Percentiles rank a stretch among this genome's conserved stretches.
These are phyloP conservation scores for Sporothrix curviconia DNA, from an alignment of 2,329 filamentous ascomycete genomes.

Conservation along the genomic window DNA sequence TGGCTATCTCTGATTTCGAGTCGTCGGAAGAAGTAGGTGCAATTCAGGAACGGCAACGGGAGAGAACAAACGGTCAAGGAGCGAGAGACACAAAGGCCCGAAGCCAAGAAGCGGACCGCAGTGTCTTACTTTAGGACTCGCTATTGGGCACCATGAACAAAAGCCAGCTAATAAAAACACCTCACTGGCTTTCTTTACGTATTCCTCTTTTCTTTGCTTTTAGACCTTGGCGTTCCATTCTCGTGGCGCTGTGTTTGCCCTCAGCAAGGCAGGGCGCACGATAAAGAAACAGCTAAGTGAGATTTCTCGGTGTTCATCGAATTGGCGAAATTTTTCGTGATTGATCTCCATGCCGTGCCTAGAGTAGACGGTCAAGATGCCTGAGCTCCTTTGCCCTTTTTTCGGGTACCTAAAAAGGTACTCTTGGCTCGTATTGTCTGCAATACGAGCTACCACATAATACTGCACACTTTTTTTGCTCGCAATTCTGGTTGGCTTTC, in stretches of 20 bases:
- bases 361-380: too few relatives aligned
- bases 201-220: neutral
- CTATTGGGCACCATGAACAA: too few relatives aligned
- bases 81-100: neutral
- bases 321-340: too few relatives aligned
- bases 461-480: neutral
- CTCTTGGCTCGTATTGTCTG: neutral
- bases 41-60: neutral
- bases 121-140: neutral
- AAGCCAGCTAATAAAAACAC: neutral
- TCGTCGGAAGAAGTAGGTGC: neutral
- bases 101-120: constrained; percentile 1
- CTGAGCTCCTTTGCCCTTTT: too few relatives aligned
- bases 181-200: neutral
- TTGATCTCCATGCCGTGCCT: neutral
- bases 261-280: neutral
- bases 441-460: too few relatives aligned
- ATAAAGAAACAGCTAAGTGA: too few relatives aligned
- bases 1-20: neutral
- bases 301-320: too few relatives aligned
- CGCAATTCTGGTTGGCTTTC: neutral
- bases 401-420: too few relatives aligned
- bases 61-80: neutral
- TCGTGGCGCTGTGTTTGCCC: neutral
- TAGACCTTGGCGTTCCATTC: neutral